Evolutionary conservation across 1,284 basidiomycete genomes (phyloP).

Genomic region (Boletus smithii): DNA sequence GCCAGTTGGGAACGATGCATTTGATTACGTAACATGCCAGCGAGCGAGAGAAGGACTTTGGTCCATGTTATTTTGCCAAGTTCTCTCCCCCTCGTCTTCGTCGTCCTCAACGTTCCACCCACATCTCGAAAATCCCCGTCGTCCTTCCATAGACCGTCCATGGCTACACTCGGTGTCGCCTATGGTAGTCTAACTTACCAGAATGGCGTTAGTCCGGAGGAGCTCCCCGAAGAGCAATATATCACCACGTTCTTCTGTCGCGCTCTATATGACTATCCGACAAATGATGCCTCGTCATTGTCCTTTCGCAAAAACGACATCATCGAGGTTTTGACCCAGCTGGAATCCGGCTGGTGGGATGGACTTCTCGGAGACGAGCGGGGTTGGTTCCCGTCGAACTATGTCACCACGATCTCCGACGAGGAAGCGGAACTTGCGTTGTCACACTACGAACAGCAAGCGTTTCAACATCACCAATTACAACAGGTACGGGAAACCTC

Average conservation of each 20-base stretch:
- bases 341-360: slow-evolving; percentile 99
- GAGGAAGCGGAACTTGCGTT: slow-evolving; percentile 73
- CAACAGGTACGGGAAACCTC: slow-evolving; percentile 17
- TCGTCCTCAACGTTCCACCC: slow-evolving; percentile 10
- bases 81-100: slow-evolving; percentile 8
- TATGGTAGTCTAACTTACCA: slow-evolving; percentile 24
- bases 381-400: slow-evolving; percentile 98
- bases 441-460: slow-evolving; percentile 45
- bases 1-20: background rate
- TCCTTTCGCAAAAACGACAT: slow-evolving; percentile 86
- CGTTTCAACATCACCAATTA: slow-evolving; percentile 15
- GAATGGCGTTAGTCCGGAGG: slow-evolving; percentile 27
- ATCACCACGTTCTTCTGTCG: slow-evolving; percentile 80
- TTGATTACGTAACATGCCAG: slow-evolving; percentile 26
- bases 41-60: slow-evolving; percentile 9
- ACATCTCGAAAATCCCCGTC: slow-evolving; percentile 1
- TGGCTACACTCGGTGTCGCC: slow-evolving; percentile 29
- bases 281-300: slow-evolving; percentile 84
- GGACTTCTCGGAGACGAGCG: slow-evolving; percentile 85
- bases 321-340: slow-evolving; percentile 90
- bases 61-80: slow-evolving; percentile 20
- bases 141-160: slow-evolving; percentile 10
- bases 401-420: slow-evolving; percentile 77
- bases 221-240: slow-evolving; percentile 51
- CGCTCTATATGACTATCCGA: slow-evolving; percentile 90